These are phyloP conservation scores for Vitis cinerea DNA, from an alignment of 164 flowering plant species.

Conservation along the genomic window DNA sequence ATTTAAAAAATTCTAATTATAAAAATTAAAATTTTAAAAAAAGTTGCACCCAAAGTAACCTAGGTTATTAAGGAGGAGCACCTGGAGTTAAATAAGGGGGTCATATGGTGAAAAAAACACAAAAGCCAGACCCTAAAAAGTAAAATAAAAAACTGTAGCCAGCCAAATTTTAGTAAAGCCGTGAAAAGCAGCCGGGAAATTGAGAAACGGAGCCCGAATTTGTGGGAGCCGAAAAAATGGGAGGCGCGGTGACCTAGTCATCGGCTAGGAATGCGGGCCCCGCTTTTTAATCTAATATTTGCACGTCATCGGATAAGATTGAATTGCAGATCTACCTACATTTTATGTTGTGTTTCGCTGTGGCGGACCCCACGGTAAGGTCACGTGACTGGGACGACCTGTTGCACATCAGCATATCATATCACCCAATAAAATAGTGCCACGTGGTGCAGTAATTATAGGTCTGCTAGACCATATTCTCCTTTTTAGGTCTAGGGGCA, in stretches of 20 bases:
- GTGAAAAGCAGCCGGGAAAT: not conserved
- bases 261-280: conserved; percentile 2
- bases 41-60: too few relatives aligned
- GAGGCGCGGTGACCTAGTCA: conserved; percentile 15
- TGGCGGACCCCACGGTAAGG: not conserved
- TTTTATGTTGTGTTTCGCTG: not conserved
- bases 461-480: too few relatives aligned
- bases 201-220: not conserved
- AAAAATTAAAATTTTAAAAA: too few relatives aligned
- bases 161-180: not conserved
- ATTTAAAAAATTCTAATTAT: too few relatives aligned
- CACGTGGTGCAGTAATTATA: too few relatives aligned
- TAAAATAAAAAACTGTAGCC: not conserved
- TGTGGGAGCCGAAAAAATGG: not conserved
- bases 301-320: conserved; percentile 28
- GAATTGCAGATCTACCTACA: conserved; percentile 10
- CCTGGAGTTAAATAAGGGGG: too few relatives aligned
- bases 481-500: too few relatives aligned
- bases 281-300: not conserved
- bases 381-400: conserved; percentile 11
- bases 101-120: too few relatives aligned
- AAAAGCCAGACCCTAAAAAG: not conserved
- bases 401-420: too few relatives aligned
- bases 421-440: too few relatives aligned
- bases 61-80: too few relatives aligned